A percentile compares a stretch with the other conserved stretches of the same genome.
phyloP scores from a whole-genome alignment of 495 filamentous ascomycete species.

The Parathielavia hyrcaniae region DNA sequence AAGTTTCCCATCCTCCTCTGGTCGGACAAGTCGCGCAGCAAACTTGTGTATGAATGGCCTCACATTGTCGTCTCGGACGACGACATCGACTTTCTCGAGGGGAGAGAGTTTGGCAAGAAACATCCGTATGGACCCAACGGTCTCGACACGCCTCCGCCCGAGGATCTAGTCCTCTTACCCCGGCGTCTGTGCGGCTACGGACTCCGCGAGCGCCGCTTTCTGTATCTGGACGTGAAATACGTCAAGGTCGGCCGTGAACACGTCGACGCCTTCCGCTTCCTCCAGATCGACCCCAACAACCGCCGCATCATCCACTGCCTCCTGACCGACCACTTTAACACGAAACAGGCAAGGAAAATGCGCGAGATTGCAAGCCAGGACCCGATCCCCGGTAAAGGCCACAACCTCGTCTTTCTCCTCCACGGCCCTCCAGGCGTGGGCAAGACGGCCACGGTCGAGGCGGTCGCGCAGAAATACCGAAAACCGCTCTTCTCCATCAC shows the following conservation, averaged over 20 bases:
- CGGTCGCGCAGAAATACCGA: slow-evolving; percentile 43
- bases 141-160: neutral
- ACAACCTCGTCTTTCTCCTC: slow-evolving; percentile 46
- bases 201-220: neutral
- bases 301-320: neutral
- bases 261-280: neutral
- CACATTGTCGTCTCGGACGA: neutral
- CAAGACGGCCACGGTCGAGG: slow-evolving; percentile 55
- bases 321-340: neutral
- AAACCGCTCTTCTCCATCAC: slow-evolving; percentile 52
- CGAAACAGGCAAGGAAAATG: neutral
- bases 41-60: neutral
- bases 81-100: neutral
- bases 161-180: neutral
- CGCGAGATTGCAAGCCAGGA: slow-evolving; percentile 42
- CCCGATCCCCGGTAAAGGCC: slow-evolving; percentile 50
- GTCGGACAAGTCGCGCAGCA: neutral
- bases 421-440: slow-evolving; percentile 55
- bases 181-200: neutral
- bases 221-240: neutral
- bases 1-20: neutral
- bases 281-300: neutral
- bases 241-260: neutral
- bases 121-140: neutral
- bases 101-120: neutral